Percentiles rank a stretch among this genome's conserved stretches.
Evolutionary conservation across 2,329 filamentous ascomycete genomes (phyloP).

Genomic region (Curvularia sp.): DNA sequence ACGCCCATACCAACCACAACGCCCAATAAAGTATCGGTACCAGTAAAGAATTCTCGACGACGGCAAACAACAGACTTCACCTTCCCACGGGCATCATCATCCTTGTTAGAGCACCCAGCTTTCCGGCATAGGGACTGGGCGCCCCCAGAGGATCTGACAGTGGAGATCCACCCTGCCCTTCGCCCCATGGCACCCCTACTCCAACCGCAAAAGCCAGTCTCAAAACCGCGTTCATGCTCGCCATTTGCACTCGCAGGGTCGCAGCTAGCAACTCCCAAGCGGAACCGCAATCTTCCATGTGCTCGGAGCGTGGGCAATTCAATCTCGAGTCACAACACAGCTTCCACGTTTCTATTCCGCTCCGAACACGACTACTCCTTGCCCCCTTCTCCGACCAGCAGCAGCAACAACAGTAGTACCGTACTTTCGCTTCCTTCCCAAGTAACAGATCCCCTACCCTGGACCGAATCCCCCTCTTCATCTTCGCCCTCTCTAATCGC

Average conservation of each 20-base stretch:
- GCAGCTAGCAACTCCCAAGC: background rate
- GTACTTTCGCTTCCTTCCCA: background rate
- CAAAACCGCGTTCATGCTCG: background rate
- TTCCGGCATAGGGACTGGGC: background rate
- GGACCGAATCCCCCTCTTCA: background rate
- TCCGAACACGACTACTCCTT: background rate
- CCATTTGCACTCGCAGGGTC: background rate
- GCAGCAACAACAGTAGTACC: background rate
- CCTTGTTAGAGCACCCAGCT: background rate
- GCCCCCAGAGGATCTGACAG: background rate
- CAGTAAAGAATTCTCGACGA: background rate
- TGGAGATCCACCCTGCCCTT: slow-evolving; percentile 1
- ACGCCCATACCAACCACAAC: background rate
- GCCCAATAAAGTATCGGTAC: background rate
- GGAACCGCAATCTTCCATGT: background rate
- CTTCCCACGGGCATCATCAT: background rate
- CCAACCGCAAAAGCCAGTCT: background rate
- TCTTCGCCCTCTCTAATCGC: background rate
- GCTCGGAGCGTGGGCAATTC: background rate
- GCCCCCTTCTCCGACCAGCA: background rate
- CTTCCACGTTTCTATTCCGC: background rate
- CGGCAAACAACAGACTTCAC: background rate
- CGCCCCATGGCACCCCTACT: background rate
- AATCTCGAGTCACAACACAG: too few relatives aligned
- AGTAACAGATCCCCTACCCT: background rate